Evolutionary conservation across 2,329 filamentous ascomycete genomes (phyloP).

Genomic region (Colletotrichum eleusines): DNA sequence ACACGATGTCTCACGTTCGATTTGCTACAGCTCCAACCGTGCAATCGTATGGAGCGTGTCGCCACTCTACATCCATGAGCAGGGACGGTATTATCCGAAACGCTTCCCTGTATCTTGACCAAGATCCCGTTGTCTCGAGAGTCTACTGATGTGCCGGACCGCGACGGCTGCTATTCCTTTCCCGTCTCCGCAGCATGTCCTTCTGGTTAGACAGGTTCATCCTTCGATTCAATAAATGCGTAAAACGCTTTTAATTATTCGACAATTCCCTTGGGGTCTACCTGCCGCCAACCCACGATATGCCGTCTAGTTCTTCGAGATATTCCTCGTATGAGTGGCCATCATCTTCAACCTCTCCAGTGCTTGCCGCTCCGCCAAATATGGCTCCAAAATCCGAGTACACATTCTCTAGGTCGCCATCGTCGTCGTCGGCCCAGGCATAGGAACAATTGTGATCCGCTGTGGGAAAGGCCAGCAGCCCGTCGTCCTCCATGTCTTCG

Average conservation of each 20-base stretch:
- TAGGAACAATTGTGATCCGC: constrained; percentile 61
- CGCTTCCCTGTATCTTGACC: background rate
- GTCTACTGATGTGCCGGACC: background rate
- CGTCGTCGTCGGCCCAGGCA: constrained; percentile 54
- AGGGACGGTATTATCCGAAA: background rate
- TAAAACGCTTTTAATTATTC: background rate
- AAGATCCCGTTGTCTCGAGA: no score
- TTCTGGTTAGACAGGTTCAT: background rate
- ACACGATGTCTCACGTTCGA: background rate
- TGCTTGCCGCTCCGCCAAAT: constrained; percentile 54
- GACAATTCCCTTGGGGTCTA: background rate
- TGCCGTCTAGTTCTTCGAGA: constrained; percentile 67
- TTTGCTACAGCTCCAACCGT: background rate
- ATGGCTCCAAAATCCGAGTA: constrained; percentile 68
- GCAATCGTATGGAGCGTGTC: background rate
- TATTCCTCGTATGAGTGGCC: constrained; percentile 66
- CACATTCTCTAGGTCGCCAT: constrained; percentile 63
- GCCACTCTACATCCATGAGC: no score
- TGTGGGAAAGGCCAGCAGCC: constrained; percentile 61
- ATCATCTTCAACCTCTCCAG: constrained; percentile 50
- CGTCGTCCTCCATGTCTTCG: constrained; percentile 59
- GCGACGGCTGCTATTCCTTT: no score
- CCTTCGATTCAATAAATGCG: background rate
- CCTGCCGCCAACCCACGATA: constrained; percentile 56
- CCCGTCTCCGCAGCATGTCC: no score